Evolutionary conservation across 2,329 filamentous ascomycete species (phyloP), one percentile per base, ranked within the genome.

Genomic region (Paecilomyces variotii): DNA sequence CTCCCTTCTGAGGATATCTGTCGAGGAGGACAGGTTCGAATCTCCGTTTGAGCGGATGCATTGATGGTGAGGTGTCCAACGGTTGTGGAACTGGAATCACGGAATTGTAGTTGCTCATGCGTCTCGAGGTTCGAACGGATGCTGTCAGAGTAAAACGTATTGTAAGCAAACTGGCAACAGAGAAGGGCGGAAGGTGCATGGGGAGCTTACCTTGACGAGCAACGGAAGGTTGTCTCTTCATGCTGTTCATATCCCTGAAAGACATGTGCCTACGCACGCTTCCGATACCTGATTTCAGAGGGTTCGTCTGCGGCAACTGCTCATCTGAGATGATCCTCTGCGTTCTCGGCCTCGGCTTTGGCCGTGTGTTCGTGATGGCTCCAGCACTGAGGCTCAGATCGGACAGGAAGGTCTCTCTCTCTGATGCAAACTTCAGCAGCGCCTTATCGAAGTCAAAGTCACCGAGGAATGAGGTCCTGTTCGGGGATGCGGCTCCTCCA

Each of bases 21-120:
- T 99, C 94, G 30, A 99, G 84, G 25, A 99, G 79, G n/a, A 96
- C 92, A 6, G 94, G 94, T 72, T 99, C 94, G 72, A 97, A 97
- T 59, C 90, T 87, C 62, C 93, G 86, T 76, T 94, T 93, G 60
- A 99, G 80, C 26, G 94, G 94, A 74, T 99, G 94, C 91, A 97
- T 97, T 63, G 95, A 86, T 19, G 92, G 91, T 60, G 93, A 89
- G 56, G 87, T 85, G 59, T 95, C 90, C 63, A 97, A 85, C 9
- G 93, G 93, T 73, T 97, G 91, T 11, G 94, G 94, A 1, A 86
- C 87, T 12, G 94, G 94, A 57, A 99, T 97, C 56, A 99, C 94
- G 0, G 94, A 97, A 73, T 97, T 97, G 76, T 99, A 99, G 72
- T 96, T 96, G 74, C 93, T 97, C 64, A 97, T 79, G 67, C 94